Evolutionary conservation across 1,139 yeast species (phyloP), one percentile per base, ranked within the genome.

Genomic region (Candida sp.): DNA sequence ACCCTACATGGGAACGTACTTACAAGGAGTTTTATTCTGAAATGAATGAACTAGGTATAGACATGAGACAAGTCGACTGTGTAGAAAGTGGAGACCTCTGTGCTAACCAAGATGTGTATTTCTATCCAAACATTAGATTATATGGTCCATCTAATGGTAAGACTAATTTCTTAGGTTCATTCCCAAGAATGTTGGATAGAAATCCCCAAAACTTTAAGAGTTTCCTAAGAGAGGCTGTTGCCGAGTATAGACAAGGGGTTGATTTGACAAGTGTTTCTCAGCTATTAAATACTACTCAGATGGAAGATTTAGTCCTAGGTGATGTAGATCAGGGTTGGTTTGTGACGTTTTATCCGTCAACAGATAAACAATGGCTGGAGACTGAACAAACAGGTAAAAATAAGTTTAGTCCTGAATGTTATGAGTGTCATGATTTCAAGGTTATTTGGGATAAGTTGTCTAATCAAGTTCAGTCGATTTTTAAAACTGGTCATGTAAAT

Each of bases 71-170:
- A 56, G 91, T 86, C 21, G 78, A 86, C 57, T 87, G 95, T 66
- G 71, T 83, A 21, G 83, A 75, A 40, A 77, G 80, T 58, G 91
- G 90, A 8, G 93, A 86, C 58, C 66, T 86, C 42, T 86, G 95
- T 61, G 73, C 67, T 12, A 64, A 81, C 22, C 89, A 87, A 60
- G 70, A 71, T 8, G 74, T 87, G 36, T 57, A 49, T 19, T 70
- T 67, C 29, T 86, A 75, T 53, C 95, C 95, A 8, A 66, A 69
- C 38, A 63, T 86, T 33, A 66, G 84, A 46, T 63, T 86, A 7
- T 86, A 85, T 58, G 78, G 81, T 1, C 85, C 89, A 0, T 52
- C 50, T 33, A 63, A 64, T 37, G 44, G 48, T 67, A 63, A 63
- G 45, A 64, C 60, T 58, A 70, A 66, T 40, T 64, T 66, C 32